These are phyloP conservation scores for Rubroshorea leprosula DNA, from an alignment of 345 rosid genomes.

Conservation along the genomic window DNA sequence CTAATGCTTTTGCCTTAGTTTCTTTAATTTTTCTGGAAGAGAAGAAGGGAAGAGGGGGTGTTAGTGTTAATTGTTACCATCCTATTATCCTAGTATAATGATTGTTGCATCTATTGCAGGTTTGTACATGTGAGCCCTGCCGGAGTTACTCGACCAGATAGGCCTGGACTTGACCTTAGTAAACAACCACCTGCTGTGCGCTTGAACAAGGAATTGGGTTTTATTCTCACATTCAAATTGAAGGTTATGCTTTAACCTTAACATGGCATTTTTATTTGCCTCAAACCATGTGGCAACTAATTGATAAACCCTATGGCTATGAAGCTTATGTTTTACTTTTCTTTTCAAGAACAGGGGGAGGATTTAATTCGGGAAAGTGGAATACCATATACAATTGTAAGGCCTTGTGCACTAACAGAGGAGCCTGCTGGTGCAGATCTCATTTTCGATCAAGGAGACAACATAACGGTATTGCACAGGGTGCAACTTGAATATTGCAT, in stretches of 20 bases:
- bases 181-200: conserved; percentile 97
- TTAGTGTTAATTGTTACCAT: background rate
- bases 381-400: conserved; percentile 73
- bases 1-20: background rate
- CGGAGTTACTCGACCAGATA: conserved; percentile 90
- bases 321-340: background rate
- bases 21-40: no score
- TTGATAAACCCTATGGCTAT: background rate
- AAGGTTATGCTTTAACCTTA: conserved; percentile 45
- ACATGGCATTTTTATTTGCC: background rate
- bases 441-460: conserved; percentile 91
- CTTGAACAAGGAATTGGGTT: conserved; percentile 89
- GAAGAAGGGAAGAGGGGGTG: no score
- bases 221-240: conserved; percentile 78
- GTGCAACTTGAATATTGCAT: background rate
- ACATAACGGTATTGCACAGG: conserved; percentile 51
- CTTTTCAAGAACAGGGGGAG: conserved; percentile 50
- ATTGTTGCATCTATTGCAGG: conserved; percentile 33
- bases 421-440: conserved; percentile 98
- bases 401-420: conserved; percentile 92
- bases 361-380: conserved; percentile 86
- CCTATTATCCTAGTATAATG: background rate
- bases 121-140: conserved; percentile 93
- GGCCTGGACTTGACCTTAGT: conserved; percentile 89
- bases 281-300: background rate